These are phyloP conservation scores for Kluyveromyces lactis DNA, from an alignment of 805 yeast genomes.

Conservation along the genomic window DNA sequence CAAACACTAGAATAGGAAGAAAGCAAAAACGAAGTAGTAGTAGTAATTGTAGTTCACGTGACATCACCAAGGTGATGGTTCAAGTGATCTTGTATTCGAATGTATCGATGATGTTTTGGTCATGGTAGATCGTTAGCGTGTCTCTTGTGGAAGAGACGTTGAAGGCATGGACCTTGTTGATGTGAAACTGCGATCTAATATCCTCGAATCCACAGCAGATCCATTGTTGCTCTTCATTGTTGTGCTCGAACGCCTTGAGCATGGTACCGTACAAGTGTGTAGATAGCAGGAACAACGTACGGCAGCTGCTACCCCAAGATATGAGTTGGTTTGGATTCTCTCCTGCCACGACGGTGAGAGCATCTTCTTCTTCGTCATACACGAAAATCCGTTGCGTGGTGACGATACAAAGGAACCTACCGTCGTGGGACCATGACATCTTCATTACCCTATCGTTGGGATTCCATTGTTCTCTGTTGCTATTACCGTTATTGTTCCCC, in stretches of 20 bases:
- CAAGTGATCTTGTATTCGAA: too few species aligned
- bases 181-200: slow-evolving; percentile 2
- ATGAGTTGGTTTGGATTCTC: neutral
- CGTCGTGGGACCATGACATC: neutral
- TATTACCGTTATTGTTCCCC: too few species aligned
- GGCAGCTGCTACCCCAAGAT: neutral
- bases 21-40: too few species aligned
- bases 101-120: too few species aligned
- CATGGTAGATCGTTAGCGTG: slow-evolving; percentile 3
- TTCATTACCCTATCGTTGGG: neutral
- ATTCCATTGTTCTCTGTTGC: too few species aligned
- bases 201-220: slow-evolving; percentile 5
- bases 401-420: slow-evolving; percentile 1
- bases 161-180: neutral
- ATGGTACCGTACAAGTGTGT: slow-evolving; percentile 3
- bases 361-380: neutral
- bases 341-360: slow-evolving; percentile 1
- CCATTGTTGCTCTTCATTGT: slow-evolving; percentile 3
- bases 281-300: slow-evolving; percentile 1
- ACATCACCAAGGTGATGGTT: too few species aligned
- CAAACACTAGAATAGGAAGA: too few species aligned
- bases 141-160: neutral
- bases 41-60: too few species aligned
- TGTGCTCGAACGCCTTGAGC: slow-evolving; percentile 1
- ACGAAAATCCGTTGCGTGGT: slow-evolving; percentile 2